A percentile compares a stretch with the other conserved stretches of the same genome.
These are phyloP conservation scores for Chenopodium berlandieri DNA, from an alignment of 148 eudicot genomes.

Conservation along the genomic window DNA sequence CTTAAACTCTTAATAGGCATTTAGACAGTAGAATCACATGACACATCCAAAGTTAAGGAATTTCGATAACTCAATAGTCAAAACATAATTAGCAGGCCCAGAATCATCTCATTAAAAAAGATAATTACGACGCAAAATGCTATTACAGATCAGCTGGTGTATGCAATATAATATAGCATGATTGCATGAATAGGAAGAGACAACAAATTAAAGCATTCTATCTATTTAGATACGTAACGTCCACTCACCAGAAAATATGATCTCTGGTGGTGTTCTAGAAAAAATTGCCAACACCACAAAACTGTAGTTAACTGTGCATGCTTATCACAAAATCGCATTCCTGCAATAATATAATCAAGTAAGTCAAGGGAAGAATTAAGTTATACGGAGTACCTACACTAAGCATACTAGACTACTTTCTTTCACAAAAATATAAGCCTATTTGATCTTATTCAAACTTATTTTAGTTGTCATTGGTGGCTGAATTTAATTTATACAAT, in stretches of 20 bases:
- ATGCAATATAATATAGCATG: background rate
- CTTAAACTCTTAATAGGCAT: background rate
- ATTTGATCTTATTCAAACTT: no score
- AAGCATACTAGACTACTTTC: no score
- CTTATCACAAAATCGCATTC: conserved; percentile 1
- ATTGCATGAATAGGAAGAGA: background rate
- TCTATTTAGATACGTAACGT: background rate
- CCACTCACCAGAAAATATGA: conserved; percentile 18
- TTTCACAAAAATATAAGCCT: no score
- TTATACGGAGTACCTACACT: background rate
- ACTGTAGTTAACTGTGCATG: background rate
- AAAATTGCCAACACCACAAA: background rate
- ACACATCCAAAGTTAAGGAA: background rate
- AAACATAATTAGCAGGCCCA: background rate
- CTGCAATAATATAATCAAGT: background rate
- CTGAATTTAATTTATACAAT: no score
- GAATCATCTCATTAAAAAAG: background rate
- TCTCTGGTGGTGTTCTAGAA: background rate
- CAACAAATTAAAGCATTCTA: background rate
- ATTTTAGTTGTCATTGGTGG: no score
- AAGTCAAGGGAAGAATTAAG: background rate
- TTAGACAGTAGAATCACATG: no score
- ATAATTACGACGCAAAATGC: background rate
- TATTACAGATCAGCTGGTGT: background rate
- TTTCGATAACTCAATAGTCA: background rate